Conservation (phyloP, 768 basidiomycete genomes). For the Tulasnella calospora region DNA sequence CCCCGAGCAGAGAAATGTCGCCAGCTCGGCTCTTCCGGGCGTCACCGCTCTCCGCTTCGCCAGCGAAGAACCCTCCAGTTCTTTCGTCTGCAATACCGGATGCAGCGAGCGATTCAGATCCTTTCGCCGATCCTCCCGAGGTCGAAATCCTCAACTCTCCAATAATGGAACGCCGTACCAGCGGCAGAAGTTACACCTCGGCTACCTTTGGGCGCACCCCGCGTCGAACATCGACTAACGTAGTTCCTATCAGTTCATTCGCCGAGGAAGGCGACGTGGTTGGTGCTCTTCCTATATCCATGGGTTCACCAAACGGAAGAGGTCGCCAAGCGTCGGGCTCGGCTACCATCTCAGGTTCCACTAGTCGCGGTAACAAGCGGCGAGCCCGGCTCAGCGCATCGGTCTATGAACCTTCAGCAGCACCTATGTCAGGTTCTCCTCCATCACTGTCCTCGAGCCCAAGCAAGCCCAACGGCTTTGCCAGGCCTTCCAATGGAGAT, state of each 20-base stretch:
- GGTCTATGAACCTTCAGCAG: constrained; percentile 52
- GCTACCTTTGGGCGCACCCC: neutral
- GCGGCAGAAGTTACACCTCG: neutral
- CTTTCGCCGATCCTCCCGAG: neutral
- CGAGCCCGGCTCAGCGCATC: constrained; percentile 57
- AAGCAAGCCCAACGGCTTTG: constrained; percentile 20
- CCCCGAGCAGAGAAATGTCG: neutral
- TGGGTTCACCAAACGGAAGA: neutral
- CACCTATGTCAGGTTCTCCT: constrained; percentile 26
- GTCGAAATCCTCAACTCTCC: neutral
- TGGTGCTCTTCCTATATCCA: constrained; percentile 1
- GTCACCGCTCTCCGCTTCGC: neutral
- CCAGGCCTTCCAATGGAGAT: constrained; percentile 32
- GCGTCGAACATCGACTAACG: neutral
- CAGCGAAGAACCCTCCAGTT: neutral
- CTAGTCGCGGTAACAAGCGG: constrained; percentile 36
- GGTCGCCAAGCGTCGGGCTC: constrained; percentile 25
- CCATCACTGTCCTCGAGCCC: constrained; percentile 12
- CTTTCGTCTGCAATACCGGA: neutral
- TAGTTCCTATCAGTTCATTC: neutral
- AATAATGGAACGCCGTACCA: neutral
- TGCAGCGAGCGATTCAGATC: neutral
- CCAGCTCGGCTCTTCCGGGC: neutral
- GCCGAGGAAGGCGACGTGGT: neutral
- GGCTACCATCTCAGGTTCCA: constrained; percentile 32